These are phyloP conservation scores for Globisporangium acanthophoron DNA, from an alignment of 352 stramenopile species.

Conservation along the genomic window DNA sequence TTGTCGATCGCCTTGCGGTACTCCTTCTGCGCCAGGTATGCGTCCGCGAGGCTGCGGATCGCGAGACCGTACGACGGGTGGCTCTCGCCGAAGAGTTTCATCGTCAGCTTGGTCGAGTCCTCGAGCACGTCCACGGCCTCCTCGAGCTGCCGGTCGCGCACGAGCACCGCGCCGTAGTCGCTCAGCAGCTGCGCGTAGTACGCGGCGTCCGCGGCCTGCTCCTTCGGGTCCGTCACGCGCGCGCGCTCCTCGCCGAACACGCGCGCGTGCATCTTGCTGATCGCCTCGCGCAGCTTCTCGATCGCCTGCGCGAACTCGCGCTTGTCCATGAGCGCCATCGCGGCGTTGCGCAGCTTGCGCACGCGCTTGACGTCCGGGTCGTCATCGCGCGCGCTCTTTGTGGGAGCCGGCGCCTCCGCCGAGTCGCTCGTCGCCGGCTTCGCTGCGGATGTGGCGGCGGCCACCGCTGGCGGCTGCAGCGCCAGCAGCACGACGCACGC, in stretches of 20 bases:
- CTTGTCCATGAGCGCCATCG: conserved; percentile 72
- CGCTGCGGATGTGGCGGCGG: conserved; percentile 1
- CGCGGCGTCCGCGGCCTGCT: conserved; percentile 64
- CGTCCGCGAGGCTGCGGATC: conserved; percentile 73
- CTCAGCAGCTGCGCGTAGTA: conserved; percentile 75
- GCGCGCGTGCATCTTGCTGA: conserved; percentile 59
- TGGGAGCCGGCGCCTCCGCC: conserved; percentile 1
- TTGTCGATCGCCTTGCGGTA: conserved; percentile 58
- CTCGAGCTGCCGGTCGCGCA: conserved; percentile 65
- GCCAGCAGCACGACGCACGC: conserved; percentile 16
- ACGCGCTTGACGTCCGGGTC: conserved; percentile 65
- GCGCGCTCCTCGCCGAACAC: conserved; percentile 57
- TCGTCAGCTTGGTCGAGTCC: conserved; percentile 64
- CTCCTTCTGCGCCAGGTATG: conserved; percentile 71
- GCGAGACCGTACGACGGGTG: conserved; percentile 75
- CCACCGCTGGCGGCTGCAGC: conserved; percentile 10
- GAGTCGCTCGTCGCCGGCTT: not conserved
- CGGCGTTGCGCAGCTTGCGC: conserved; percentile 61
- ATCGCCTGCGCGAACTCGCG: conserved; percentile 44
- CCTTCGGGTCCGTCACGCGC: conserved; percentile 38
- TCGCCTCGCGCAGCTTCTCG: conserved; percentile 56
- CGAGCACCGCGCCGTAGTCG: conserved; percentile 73
- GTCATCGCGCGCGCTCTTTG: conserved; percentile 12
- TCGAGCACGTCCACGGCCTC: conserved; percentile 75
- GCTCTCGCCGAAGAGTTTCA: conserved; percentile 73